phyloP scores from a whole-genome alignment of 192 early-diverging fungal species.

The Dimargaris xerosporica region DNA sequence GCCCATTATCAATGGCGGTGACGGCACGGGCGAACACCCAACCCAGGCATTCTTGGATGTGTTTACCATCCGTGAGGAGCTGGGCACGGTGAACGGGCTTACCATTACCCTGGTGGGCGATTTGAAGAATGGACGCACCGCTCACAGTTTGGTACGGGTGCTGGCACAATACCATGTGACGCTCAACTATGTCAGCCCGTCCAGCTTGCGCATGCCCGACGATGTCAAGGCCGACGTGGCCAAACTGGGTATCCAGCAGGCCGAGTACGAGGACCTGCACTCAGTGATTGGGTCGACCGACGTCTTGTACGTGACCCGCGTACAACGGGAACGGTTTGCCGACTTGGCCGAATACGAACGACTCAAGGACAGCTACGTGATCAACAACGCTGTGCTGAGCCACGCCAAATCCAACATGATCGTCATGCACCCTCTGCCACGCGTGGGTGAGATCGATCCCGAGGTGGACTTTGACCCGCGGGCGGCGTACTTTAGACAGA shows the following conservation, averaged over 20 bases:
- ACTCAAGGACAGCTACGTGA: conserved; percentile 59
- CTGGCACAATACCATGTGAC: conserved; percentile 85
- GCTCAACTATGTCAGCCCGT: conserved; percentile 81
- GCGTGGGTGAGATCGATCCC: conserved; percentile 86
- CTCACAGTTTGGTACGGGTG: conserved; percentile 85
- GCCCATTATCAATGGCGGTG: conserved; percentile 93
- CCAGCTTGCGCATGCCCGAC: conserved; percentile 68
- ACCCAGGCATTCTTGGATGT: conserved; percentile 94
- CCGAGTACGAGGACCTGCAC: conserved; percentile 55
- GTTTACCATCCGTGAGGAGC: conserved; percentile 87
- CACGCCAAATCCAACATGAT: conserved; percentile 92
- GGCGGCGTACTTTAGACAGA: conserved; percentile 96
- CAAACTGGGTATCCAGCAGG: conserved; percentile 39
- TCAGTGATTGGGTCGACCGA: conserved; percentile 76
- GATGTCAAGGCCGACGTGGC: conserved; percentile 57
- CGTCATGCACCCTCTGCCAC: conserved; percentile 95
- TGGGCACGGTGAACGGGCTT: conserved; percentile 90
- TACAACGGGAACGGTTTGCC: conserved; percentile 91
- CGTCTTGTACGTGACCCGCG: conserved; percentile 91
- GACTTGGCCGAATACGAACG: conserved; percentile 61
- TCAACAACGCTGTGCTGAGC: conserved; percentile 74
- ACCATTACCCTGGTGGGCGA: conserved; percentile 93
- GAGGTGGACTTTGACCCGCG: conserved; percentile 97
- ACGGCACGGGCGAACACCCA: conserved; percentile 95
- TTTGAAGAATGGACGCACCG: conserved; percentile 93